These are phyloP conservation scores for Comarum palustre DNA, from an alignment of 306 rosid species.

Conservation along the genomic window DNA sequence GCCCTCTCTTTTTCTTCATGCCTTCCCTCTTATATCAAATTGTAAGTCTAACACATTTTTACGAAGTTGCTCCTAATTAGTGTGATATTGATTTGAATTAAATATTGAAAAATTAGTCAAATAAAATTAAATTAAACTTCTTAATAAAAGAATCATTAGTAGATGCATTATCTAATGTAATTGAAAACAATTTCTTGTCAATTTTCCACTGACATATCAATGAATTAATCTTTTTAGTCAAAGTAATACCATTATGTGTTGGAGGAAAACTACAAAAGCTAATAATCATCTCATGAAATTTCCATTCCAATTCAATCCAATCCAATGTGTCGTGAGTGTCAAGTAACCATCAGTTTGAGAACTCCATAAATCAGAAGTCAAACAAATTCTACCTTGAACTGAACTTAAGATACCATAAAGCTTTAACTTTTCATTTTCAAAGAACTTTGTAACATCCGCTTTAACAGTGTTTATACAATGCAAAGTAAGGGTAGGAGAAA, in stretches of 20 bases:
- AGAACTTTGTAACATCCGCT: too few relatives aligned
- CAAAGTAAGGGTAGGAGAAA: background rate
- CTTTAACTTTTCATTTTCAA: background rate
- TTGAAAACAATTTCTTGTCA: background rate
- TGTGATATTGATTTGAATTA: too few relatives aligned
- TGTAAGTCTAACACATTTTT: too few relatives aligned
- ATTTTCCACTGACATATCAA: background rate
- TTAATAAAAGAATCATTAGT: background rate
- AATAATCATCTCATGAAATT: too few relatives aligned
- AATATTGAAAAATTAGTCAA: too few relatives aligned
- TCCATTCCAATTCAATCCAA: background rate
- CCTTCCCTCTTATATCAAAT: too few relatives aligned
- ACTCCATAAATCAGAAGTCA: background rate
- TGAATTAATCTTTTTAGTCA: too few relatives aligned
- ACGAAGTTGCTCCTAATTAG: too few relatives aligned
- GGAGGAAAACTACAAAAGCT: background rate
- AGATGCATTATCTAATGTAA: slow-evolving; percentile 2
- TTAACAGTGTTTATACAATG: background rate
- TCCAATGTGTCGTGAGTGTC: background rate
- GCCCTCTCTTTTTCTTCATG: background rate
- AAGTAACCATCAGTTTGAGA: background rate
- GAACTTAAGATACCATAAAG: background rate
- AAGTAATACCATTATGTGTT: background rate
- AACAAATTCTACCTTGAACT: background rate
- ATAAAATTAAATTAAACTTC: too few relatives aligned